Conservation (phyloP, 768 basidiomycete genomes). For the Boletus rex-veris region DNA sequence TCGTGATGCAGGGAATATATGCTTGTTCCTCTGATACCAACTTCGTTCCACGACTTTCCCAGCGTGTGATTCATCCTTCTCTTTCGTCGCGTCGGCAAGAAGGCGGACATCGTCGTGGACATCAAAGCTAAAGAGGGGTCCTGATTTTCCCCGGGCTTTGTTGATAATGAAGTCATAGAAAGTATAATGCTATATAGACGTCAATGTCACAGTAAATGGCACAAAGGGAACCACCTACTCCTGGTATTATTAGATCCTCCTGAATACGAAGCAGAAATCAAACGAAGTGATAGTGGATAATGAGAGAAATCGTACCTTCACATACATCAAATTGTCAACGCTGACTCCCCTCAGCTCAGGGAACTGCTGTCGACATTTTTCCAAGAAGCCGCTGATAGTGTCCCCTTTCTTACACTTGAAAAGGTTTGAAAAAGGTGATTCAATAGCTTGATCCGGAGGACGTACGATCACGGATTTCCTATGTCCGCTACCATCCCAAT, state of each 20-base stretch:
- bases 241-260: conserved; percentile 98
- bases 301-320: conserved; percentile 61
- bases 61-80: conserved; percentile 98
- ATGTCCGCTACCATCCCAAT: conserved; percentile 98
- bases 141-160: conserved; percentile 97
- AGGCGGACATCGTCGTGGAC: conserved; percentile 98
- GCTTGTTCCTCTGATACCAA: conserved; percentile 95
- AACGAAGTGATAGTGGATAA: not conserved
- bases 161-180: conserved; percentile 99
- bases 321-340: conserved; percentile 97
- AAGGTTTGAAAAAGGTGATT: not conserved
- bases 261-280: conserved; percentile 32
- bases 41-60: conserved; percentile 97
- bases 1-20: conserved; percentile 94
- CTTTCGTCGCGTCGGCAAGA: conserved; percentile 89
- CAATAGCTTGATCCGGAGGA: conserved; percentile 9
- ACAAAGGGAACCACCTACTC: conserved; percentile 49
- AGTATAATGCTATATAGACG: conserved; percentile 75
- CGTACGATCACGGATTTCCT: conserved; percentile 85
- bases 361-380: conserved; percentile 91
- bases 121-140: conserved; percentile 97
- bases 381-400: conserved; percentile 78
- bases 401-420: conserved; percentile 95
- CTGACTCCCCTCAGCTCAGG: conserved; percentile 87
- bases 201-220: not conserved